These are phyloP conservation scores for Eucalyptus curtisii DNA, from an alignment of 345 rosid genomes.

Conservation along the genomic window DNA sequence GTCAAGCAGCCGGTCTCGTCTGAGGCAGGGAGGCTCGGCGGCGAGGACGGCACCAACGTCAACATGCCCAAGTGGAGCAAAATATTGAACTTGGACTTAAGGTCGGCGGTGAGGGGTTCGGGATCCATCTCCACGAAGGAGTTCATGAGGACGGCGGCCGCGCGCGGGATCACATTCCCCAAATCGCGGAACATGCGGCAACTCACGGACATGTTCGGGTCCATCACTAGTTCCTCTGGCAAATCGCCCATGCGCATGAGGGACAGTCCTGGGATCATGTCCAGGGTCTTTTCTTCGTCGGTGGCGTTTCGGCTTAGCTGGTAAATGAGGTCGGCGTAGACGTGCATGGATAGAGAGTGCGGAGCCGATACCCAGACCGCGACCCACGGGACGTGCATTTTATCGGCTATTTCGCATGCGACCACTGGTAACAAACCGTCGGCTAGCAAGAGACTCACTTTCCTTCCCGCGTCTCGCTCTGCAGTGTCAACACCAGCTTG, in stretches of 20 bases:
- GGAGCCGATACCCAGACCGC: neutral
- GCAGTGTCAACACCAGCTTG: neutral
- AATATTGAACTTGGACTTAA: conserved; percentile 12
- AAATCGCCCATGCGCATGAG: conserved; percentile 24
- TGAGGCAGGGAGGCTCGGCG: neutral
- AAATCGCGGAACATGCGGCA: conserved; percentile 7
- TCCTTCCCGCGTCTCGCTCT: neutral
- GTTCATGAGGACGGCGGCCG: conserved; percentile 23
- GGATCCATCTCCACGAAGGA: conserved; percentile 31
- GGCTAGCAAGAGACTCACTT: neutral
- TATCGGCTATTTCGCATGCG: neutral
- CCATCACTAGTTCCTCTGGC: conserved; percentile 6
- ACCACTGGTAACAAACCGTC: neutral
- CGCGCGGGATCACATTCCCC: conserved; percentile 24
- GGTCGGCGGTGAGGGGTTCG: conserved; percentile 2
- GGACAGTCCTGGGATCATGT: conserved; percentile 43
- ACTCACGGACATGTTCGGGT: neutral
- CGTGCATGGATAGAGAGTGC: neutral
- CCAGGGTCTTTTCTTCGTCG: conserved; percentile 16
- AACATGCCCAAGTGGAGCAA: conserved; percentile 9
- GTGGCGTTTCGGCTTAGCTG: neutral
- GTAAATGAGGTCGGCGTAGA: neutral
- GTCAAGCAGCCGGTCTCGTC: conserved; percentile 38
- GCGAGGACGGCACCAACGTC: neutral
- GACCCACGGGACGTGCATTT: neutral